Evolutionary conservation across 495 filamentous ascomycete species (phyloP), one percentile per base, ranked within the genome.

Genomic region (Glarea lozoyensis): DNA sequence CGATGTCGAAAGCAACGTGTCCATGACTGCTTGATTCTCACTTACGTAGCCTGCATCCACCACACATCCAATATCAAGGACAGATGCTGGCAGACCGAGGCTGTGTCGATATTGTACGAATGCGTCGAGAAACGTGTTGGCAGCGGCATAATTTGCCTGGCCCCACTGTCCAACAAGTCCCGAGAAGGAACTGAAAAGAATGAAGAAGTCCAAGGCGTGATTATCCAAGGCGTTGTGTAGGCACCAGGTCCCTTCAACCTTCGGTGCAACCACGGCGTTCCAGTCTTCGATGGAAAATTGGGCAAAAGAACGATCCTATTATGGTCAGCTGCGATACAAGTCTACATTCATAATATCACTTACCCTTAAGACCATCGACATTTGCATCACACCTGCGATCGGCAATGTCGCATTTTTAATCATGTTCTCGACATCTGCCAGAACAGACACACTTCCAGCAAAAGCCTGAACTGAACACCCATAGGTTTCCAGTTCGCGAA

Each of bases 161-260:
- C 72, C 71, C 32, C 63, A 56, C 53, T 66, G 72, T 1, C 80
- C 79, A 22, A 79, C 60, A 9, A 71, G 58, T 24, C 71, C 75
- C 10, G 72, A 62, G 10, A 77, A 59, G 9, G 80, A 84, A 3
- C 75, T 77, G 34, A 82, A 70, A 21, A 70, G 66, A n/a, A 82
- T 60, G 58, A 84, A 83, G 64, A 84, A 84, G 55, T 83, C 80
- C 0, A 83, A 67, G 48, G 19, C 52, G 19, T n/a, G n/a, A n/a
- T 33, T 23, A 7, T 78, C 60, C 21, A 32, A 23, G 2, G 54
- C 50, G 25, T 70, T 56, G 54, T 82, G 77, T 38, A 82, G 58
- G 53, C 79, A 70, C 67, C 68, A 66, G 7, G 64, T 61, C 10
- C 71, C 74, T 27, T 71, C 55, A 0, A 79, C 68, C 55, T 78